Evolutionary conservation across 1,139 yeast species (phyloP), one percentile per base, ranked within the genome.

Genomic region (Yamadazyma epiphylla): DNA sequence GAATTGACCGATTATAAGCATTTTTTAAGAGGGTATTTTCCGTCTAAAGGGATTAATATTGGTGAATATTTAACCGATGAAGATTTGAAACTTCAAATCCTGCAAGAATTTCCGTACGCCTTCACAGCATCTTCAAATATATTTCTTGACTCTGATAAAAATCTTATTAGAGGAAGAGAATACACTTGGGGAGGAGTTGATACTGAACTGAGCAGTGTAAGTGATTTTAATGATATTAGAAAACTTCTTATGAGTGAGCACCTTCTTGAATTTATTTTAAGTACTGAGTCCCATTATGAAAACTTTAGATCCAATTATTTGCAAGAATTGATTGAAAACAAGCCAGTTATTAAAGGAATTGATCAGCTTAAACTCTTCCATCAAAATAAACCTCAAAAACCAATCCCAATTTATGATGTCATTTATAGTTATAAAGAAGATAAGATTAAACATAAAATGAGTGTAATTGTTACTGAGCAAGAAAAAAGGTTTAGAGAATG

Each of bases 161-260:
- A 55, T 12, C 28, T 47, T 2, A 75, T 78, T 3, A 63, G 80
- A 37, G 91, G 87, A 4, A 69, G 95, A 43, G 60, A 65, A 40
- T 85, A 83, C 52, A 64, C 60, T 8, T 85, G 94, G 94, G 95
- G 95, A 0, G 35, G 66, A 15, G 80, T 81, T 4, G 87, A 84
- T 40, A 76, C 81, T 22, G 88, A 80, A 40, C 77, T 84, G 45
- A 65, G 65, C 2, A 46, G 51, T 3, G 84, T 79, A 48, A 78
- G 94, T 53, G 94, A 86, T 48, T 81, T 82, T 42, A 35, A 52
- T 6, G 58, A 58, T 21, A 60, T 86, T 37, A 70, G 78, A 41
- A 63, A 67, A 9, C 49, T 78, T 6, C 48, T 81, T 24, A 58
- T 80, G 53, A 59, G 67, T 3, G 64, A 68, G 15, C 62, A 80